Conservation (phyloP, 2,329 filamentous ascomycete species). For the Aureobasidium namibiae region DNA sequence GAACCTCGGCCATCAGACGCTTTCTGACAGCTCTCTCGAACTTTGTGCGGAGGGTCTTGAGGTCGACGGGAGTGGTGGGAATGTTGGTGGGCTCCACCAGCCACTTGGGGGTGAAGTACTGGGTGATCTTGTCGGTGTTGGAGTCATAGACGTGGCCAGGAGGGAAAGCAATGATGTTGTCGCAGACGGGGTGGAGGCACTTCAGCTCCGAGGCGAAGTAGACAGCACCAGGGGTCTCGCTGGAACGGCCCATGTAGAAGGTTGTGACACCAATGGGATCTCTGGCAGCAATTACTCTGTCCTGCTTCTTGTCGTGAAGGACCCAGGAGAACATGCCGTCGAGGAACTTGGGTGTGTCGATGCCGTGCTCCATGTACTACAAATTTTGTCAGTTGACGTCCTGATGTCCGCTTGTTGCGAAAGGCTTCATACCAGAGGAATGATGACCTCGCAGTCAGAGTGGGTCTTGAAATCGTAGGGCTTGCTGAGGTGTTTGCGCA, state of each 20-base stretch:
- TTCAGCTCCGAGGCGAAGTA: constrained; percentile 98
- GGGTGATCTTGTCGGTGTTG: constrained; percentile 71
- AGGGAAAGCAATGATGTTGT: constrained; percentile 89
- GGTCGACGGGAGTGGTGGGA: constrained; percentile 72
- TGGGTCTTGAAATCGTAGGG: constrained; percentile 97
- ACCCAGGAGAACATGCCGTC: constrained; percentile 99
- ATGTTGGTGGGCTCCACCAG: constrained; percentile 70
- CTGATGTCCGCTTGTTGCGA: constrained; percentile 24
- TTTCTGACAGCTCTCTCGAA: constrained; percentile 91
- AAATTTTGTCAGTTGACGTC: neutral
- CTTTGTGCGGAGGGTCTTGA: constrained; percentile 69
- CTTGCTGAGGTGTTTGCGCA: constrained; percentile 77
- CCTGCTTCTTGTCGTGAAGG: constrained; percentile 88
- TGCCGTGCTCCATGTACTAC: constrained; percentile 83
- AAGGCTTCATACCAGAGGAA: constrained; percentile 64
- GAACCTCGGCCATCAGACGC: constrained; percentile 96
- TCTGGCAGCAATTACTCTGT: constrained; percentile 86
- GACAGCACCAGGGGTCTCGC: constrained; percentile 69
- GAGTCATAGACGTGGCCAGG: constrained; percentile 96
- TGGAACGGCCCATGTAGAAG: constrained; percentile 89
- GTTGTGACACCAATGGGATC: constrained; percentile 97
- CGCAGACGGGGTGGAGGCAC: constrained; percentile 84
- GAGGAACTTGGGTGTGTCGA: constrained; percentile 85
- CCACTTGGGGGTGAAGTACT: constrained; percentile 91
- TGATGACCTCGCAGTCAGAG: constrained; percentile 98